A percentile compares a stretch with the other conserved stretches of the same genome.
Conservation (phyloP, 1,284 basidiomycete species). For the Cerioporus squamosus region DNA sequence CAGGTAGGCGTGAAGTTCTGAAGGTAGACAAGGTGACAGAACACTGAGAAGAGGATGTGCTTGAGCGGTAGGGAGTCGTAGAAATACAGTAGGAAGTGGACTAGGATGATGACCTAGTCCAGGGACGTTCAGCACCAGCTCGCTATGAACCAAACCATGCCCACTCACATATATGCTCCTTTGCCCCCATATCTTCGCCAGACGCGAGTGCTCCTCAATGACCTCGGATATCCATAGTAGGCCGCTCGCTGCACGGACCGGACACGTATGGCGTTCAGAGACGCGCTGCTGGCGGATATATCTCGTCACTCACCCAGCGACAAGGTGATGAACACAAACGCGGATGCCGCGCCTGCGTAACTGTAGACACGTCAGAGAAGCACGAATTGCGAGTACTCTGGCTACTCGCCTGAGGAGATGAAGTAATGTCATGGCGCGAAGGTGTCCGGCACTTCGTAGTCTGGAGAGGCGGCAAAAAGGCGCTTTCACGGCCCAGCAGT, state of each 20-base stretch:
- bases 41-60: constrained; percentile 77
- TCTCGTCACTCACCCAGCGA: constrained; percentile 36
- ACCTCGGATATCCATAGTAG: constrained; percentile 91
- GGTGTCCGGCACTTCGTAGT: constrained; percentile 10
- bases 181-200: constrained; percentile 81
- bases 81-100: constrained; percentile 81
- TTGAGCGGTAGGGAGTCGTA: constrained; percentile 80
- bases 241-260: constrained; percentile 72
- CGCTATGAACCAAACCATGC: background rate
- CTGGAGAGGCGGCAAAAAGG: no score
- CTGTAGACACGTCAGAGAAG: constrained; percentile 20
- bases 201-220: constrained; percentile 89
- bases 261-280: background rate
- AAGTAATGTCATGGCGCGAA: constrained; percentile 22
- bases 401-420: constrained; percentile 25
- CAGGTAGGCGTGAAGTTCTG: constrained; percentile 88
- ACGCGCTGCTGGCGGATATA: background rate
- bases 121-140: background rate
- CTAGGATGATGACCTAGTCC: constrained; percentile 70
- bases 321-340: constrained; percentile 41
- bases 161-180: constrained; percentile 82
- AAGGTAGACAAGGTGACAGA: constrained; percentile 86
- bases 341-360: constrained; percentile 39
- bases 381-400: background rate
- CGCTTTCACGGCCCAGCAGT: no score